Percentiles rank a stretch among this genome's conserved stretches.
These are phyloP conservation scores for Mariannaea elegans DNA, from an alignment of 2,329 filamentous ascomycete genomes.

Conservation along the genomic window DNA sequence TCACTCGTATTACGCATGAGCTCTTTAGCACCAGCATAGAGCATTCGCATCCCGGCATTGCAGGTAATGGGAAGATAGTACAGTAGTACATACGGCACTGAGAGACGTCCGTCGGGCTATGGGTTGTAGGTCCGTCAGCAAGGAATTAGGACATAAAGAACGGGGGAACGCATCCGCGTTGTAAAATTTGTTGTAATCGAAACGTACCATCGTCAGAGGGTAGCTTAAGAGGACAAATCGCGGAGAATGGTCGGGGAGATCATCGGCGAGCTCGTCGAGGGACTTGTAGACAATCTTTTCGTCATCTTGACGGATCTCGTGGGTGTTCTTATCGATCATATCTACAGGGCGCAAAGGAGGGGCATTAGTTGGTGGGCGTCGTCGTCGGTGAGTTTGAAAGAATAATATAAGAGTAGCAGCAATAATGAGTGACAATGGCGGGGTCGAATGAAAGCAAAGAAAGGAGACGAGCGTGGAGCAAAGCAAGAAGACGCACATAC, in stretches of 20 bases:
- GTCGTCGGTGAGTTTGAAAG: too few species aligned
- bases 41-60: constrained; percentile 87
- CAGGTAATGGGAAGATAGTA: constrained; percentile 95
- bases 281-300: constrained; percentile 80
- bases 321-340: constrained; percentile 86
- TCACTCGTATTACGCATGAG: constrained; percentile 93
- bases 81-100: constrained; percentile 92
- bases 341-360: constrained; percentile 61
- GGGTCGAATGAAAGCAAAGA: neutral
- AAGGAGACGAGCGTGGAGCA: neutral
- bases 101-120: constrained; percentile 81
- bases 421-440: neutral
- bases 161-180: neutral
- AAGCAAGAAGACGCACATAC: constrained; percentile 66
- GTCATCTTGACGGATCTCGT: constrained; percentile 88
- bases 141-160: neutral
- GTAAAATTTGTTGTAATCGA: neutral
- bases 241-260: constrained; percentile 91
- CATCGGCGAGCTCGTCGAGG: constrained; percentile 83
- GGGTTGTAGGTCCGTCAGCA: constrained; percentile 20
- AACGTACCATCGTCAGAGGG: constrained; percentile 80
- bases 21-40: constrained; percentile 96
- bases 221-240: constrained; percentile 92
- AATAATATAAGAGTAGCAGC: neutral
- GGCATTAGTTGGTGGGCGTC: constrained; percentile 24